A percentile compares a stretch with the other conserved stretches of the same genome.
Evolutionary conservation across 2,329 filamentous ascomycete genomes (phyloP).

Genomic region (Fusarium brachygibbosum): DNA sequence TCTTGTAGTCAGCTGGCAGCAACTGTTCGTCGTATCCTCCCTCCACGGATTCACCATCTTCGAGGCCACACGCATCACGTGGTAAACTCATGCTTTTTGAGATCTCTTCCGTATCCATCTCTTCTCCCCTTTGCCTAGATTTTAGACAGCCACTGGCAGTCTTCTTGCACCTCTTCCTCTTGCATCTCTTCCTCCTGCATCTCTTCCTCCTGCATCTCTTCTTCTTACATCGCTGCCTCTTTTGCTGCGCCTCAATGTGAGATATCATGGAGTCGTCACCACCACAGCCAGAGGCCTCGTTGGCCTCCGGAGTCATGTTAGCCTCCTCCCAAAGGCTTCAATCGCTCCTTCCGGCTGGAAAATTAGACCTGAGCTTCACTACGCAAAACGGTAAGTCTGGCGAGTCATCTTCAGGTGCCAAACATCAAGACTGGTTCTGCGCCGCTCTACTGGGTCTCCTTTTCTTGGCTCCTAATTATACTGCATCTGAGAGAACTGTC

Average conservation of each 20-base stretch:
- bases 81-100: neutral
- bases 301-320: neutral
- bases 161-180: no score
- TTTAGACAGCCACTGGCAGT: no score
- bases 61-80: neutral
- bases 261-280: neutral
- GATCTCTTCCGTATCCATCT: no score
- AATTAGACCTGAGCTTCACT: neutral
- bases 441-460: no score
- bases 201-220: neutral
- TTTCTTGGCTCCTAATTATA: no score
- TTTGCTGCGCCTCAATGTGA: neutral
- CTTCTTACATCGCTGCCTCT: no score
- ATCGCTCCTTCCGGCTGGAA: neutral
- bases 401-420: no score
- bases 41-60: neutral
- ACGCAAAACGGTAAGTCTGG: no score
- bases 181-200: no score
- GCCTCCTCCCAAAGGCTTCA: neutral
- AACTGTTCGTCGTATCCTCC: neutral
- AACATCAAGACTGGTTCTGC: no score
- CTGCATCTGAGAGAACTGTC: no score
- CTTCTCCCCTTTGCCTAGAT: neutral
- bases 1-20: slow-evolving; percentile 7
- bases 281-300: neutral